A percentile compares a stretch with the other conserved stretches of the same genome.
These are phyloP conservation scores for Fusarium sp. DNA, from an alignment of 2,329 filamentous ascomycete genomes.

Conservation along the genomic window DNA sequence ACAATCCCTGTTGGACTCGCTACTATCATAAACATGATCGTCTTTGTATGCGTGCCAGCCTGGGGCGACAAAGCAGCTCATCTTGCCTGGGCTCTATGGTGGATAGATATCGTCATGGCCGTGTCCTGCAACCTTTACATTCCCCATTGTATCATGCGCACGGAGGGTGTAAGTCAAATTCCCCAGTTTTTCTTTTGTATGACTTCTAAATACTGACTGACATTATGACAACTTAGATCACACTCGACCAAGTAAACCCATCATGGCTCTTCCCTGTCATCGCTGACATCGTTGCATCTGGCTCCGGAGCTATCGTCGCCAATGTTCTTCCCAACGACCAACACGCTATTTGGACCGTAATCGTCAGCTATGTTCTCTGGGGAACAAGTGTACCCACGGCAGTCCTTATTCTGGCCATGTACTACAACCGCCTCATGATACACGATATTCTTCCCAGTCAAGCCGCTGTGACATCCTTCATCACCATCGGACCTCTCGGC, in stretches of 20 bases:
- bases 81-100: constrained; percentile 67
- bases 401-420: constrained; percentile 68
- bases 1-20: constrained; percentile 73
- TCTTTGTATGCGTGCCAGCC: constrained; percentile 66
- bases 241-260: constrained; percentile 63
- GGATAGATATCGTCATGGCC: constrained; percentile 62
- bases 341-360: constrained; percentile 67
- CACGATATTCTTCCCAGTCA: constrained; percentile 70
- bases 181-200: constrained; percentile 16
- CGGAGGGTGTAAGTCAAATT: constrained; percentile 50
- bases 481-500: constrained; percentile 72
- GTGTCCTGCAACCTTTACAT: constrained; percentile 60
- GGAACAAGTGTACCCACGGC: constrained; percentile 65
- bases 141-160: constrained; percentile 60
- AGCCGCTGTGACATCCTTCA: constrained; percentile 71
- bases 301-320: constrained; percentile 68
- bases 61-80: constrained; percentile 67
- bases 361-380: constrained; percentile 71
- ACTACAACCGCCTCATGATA: constrained; percentile 70
- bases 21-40: constrained; percentile 71
- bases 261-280: constrained; percentile 72
- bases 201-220: constrained; percentile 8
- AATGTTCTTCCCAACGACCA: constrained; percentile 62
- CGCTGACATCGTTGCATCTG: constrained; percentile 70
- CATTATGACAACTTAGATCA: constrained; percentile 30